Evolutionary conservation across 2,329 filamentous ascomycete species (phyloP).

Genomic region (Allantophomopsis cytisporea): DNA sequence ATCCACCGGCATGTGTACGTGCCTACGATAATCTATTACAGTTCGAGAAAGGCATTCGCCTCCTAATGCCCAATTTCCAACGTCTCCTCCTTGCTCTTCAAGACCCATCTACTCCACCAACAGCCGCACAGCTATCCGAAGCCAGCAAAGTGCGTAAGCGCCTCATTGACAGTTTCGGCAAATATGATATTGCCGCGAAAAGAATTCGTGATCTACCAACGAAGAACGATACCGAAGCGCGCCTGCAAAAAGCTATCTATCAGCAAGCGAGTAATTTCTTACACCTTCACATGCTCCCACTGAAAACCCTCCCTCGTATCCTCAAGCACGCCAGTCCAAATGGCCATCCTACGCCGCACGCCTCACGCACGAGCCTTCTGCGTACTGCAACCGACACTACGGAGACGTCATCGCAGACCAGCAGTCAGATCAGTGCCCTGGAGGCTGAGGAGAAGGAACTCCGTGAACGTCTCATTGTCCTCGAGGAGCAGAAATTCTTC

Average conservation of each 20-base stretch:
- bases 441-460: conserved; percentile 59
- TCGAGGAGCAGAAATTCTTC: conserved; percentile 63
- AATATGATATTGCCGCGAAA: conserved; percentile 56
- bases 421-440: conserved; percentile 45
- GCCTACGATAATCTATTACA: conserved; percentile 56
- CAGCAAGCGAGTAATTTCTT: conserved; percentile 57
- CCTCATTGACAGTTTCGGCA: conserved; percentile 57
- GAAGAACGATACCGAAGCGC: conserved; percentile 45
- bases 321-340: conserved; percentile 45
- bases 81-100: conserved; percentile 49
- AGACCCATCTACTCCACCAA: conserved; percentile 40
- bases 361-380: conserved; percentile 29
- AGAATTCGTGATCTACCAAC: conserved; percentile 55
- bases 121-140: conserved; percentile 42
- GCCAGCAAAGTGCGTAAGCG: conserved; percentile 59
- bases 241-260: conserved; percentile 55
- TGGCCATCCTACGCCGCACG: conserved; percentile 14
- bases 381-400: conserved; percentile 44
- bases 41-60: conserved; percentile 57
- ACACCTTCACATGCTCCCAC: conserved; percentile 61
- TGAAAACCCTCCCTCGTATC: conserved; percentile 46
- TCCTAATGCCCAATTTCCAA: conserved; percentile 57
- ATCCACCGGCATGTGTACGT: conserved; percentile 45
- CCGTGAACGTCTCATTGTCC: conserved; percentile 50
- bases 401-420: conserved; percentile 36